Conservation (phyloP, 441 rosid species). For the Aquilaria agallochum region DNA sequence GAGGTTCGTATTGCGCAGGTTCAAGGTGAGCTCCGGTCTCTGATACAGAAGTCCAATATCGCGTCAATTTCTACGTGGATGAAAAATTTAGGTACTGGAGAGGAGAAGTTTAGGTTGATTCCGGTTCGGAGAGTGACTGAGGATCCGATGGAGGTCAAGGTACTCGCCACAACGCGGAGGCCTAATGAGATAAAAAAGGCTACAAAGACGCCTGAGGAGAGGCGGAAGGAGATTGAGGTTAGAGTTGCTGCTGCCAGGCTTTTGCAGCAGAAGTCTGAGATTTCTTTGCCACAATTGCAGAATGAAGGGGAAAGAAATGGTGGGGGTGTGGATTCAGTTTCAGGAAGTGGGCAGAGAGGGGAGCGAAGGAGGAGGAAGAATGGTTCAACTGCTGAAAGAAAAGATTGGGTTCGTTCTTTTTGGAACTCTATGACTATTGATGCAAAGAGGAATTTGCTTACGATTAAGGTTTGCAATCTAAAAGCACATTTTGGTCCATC, state of each 20-base stretch:
- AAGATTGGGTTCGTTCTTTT: slow-evolving; percentile 53
- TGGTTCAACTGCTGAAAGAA: slow-evolving; percentile 56
- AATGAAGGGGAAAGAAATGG: slow-evolving; percentile 36
- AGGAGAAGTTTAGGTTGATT: slow-evolving; percentile 70
- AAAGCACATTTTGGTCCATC: slow-evolving; percentile 50
- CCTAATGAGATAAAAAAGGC: slow-evolving; percentile 95
- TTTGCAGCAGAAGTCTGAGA: slow-evolving; percentile 77
- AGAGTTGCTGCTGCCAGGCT: slow-evolving; percentile 91
- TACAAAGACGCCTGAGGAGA: slow-evolving; percentile 85
- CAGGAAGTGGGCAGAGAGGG: slow-evolving; percentile 46
- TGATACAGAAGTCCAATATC: slow-evolving; percentile 70
- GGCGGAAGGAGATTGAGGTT: slow-evolving; percentile 92
- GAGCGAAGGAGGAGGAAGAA: slow-evolving; percentile 73
- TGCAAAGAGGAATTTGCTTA: slow-evolving; percentile 59
- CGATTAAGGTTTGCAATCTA: slow-evolving; percentile 52
- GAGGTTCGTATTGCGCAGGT: slow-evolving; percentile 78
- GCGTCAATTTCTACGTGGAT: slow-evolving; percentile 75
- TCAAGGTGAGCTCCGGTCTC: slow-evolving; percentile 63
- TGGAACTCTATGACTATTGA: slow-evolving; percentile 69
- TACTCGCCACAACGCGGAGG: slow-evolving; percentile 55
- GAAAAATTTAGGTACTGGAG: slow-evolving; percentile 79
- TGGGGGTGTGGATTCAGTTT: slow-evolving; percentile 21
- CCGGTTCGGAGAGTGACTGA: slow-evolving; percentile 61
- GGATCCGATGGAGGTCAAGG: slow-evolving; percentile 87
- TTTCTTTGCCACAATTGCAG: slow-evolving; percentile 21